phyloP scores from a whole-genome alignment of 805 yeast genomes.

The Hanseniaspora lindneri region DNA sequence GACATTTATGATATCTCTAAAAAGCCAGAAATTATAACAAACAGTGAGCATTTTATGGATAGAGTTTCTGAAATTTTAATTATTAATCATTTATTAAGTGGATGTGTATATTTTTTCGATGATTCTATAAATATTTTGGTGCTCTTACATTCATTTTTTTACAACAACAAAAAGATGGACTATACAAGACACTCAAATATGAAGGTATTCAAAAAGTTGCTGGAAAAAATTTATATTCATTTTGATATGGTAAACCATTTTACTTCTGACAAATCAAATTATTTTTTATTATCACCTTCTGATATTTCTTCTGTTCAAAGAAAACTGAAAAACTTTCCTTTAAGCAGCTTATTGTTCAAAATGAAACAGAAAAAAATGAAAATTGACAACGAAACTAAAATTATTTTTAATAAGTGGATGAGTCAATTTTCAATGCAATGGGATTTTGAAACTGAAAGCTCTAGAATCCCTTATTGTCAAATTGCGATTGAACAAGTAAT shows the following conservation, averaged over 20 bases:
- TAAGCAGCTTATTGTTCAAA: not conserved
- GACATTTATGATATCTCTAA: conserved; percentile 9
- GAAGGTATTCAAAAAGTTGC: conserved; percentile 6
- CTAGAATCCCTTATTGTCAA: conserved; percentile 1
- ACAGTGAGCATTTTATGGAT: conserved; percentile 14
- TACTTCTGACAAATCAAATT: not conserved
- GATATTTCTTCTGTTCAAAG: not conserved
- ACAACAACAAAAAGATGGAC: conserved; percentile 12
- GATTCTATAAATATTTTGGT: conserved; percentile 1
- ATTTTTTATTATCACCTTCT: not conserved
- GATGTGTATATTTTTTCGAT: not conserved
- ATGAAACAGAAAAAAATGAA: not conserved
- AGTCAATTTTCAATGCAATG: not conserved
- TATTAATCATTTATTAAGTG: conserved; percentile 2
- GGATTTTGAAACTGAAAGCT: not conserved
- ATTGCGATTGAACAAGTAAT: conserved; percentile 4
- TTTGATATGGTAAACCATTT: conserved; percentile 5
- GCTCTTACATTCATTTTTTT: not conserved
- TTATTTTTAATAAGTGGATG: not conserved
- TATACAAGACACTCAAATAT: conserved; percentile 12
- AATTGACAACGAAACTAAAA: not conserved
- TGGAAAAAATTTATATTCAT: conserved; percentile 3
- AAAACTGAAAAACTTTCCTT: not conserved
- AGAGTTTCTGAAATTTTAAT: conserved; percentile 8
- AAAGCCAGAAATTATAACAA: conserved; percentile 1